These are phyloP conservation scores for Scheffersomyces quercinus DNA, from an alignment of 1,139 yeast genomes.

Conservation along the genomic window DNA sequence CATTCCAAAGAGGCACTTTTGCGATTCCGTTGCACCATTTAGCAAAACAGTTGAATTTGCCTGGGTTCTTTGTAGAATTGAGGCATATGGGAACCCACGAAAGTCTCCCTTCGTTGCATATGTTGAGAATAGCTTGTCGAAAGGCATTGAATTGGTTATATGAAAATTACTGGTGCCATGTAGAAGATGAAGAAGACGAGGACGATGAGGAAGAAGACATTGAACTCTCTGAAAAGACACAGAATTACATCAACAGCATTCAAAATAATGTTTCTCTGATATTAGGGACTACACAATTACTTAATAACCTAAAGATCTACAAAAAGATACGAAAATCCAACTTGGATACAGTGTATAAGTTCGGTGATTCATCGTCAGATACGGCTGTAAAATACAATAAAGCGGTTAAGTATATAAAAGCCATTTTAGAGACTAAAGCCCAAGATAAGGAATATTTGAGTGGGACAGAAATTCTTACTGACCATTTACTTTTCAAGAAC, in stretches of 20 bases:
- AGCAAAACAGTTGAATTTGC: constrained; percentile 70
- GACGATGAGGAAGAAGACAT: constrained; percentile 19
- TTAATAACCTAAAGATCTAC: constrained; percentile 25
- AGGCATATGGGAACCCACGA: constrained; percentile 95
- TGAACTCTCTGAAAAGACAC: not conserved
- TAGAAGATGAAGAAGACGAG: constrained; percentile 28
- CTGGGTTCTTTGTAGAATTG: constrained; percentile 83
- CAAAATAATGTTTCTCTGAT: not conserved
- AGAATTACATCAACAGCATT: not conserved
- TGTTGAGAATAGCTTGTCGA: constrained; percentile 57
- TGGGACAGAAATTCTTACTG: constrained; percentile 10
- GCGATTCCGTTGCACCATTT: constrained; percentile 79
- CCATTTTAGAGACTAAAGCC: constrained; percentile 7
- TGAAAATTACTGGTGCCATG: constrained; percentile 69
- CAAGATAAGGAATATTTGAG: constrained; percentile 1
- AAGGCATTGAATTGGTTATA: constrained; percentile 77
- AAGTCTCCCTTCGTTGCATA: constrained; percentile 65
- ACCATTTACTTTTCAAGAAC: constrained; percentile 22
- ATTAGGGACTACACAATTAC: constrained; percentile 4
- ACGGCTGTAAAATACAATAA: constrained; percentile 43
- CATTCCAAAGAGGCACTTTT: constrained; percentile 73
- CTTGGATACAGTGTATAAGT: constrained; percentile 34
- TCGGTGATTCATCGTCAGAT: constrained; percentile 37
- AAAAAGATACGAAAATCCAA: constrained; percentile 49
- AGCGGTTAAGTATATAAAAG: constrained; percentile 20